Evolutionary conservation across 768 basidiomycete genomes (phyloP).

Genomic region (Aureoboletus auriporus): DNA sequence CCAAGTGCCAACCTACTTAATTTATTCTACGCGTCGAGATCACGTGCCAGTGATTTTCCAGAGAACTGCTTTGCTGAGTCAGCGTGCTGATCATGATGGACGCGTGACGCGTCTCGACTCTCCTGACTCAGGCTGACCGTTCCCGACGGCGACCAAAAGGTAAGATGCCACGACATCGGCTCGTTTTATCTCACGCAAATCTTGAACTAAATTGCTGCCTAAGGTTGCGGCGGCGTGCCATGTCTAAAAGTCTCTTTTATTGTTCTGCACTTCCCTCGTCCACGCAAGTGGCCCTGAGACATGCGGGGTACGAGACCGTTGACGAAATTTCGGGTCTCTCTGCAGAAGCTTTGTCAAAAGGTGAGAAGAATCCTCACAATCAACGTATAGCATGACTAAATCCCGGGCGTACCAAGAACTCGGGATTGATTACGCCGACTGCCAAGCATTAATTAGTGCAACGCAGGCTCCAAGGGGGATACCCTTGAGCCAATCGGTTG

Average conservation of each 20-base stretch:
- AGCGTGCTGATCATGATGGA: neutral
- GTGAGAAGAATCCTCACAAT: slow-evolving; percentile 26
- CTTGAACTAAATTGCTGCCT: neutral
- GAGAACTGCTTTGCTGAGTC: neutral
- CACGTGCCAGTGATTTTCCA: slow-evolving; percentile 24
- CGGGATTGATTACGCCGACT: slow-evolving; percentile 41
- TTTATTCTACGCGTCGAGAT: slow-evolving; percentile 28
- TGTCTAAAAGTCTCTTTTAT: slow-evolving; percentile 46
- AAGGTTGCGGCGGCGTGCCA: neutral
- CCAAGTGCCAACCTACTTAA: slow-evolving; percentile 1
- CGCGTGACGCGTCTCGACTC: no score
- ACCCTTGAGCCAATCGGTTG: slow-evolving; percentile 55
- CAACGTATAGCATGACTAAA: no score
- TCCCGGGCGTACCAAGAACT: slow-evolving; percentile 39
- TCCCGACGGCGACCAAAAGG: slow-evolving; percentile 2
- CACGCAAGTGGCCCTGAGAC: slow-evolving; percentile 43
- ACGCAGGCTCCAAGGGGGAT: slow-evolving; percentile 31
- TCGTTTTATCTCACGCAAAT: slow-evolving; percentile 1
- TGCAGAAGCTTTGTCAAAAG: slow-evolving; percentile 46
- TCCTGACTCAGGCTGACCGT: neutral
- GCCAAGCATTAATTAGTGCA: slow-evolving; percentile 43
- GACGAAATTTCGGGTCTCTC: slow-evolving; percentile 45
- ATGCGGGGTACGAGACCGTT: slow-evolving; percentile 55
- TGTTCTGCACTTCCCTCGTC: slow-evolving; percentile 41
- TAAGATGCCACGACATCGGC: slow-evolving; percentile 5